Conservation (phyloP, 2,329 filamentous ascomycete genomes). For the Pseudocercospora fuligena region DNA sequence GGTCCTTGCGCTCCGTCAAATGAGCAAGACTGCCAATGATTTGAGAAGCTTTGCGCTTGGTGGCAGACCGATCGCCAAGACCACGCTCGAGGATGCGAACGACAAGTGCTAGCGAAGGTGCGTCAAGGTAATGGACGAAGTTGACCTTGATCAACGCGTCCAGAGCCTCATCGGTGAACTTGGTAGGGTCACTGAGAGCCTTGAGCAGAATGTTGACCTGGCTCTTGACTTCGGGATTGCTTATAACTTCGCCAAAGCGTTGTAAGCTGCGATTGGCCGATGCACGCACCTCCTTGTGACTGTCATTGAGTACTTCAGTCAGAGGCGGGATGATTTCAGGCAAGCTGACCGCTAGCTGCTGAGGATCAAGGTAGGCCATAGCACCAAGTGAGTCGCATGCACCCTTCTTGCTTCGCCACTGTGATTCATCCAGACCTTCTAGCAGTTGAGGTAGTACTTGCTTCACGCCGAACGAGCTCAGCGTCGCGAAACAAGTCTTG, state of each 20-base stretch:
- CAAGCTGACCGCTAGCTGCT: constrained; percentile 88
- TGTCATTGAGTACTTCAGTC: constrained; percentile 92
- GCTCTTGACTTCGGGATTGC: constrained; percentile 93
- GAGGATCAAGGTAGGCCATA: constrained; percentile 97
- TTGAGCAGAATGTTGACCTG: constrained; percentile 91
- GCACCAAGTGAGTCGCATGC: constrained; percentile 95
- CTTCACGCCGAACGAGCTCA: constrained; percentile 96
- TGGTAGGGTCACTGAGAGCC: constrained; percentile 95
- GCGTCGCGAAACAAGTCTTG: constrained; percentile 88
- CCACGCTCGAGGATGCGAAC: constrained; percentile 95
- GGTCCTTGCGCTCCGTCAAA: constrained; percentile 93
- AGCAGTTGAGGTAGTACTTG: constrained; percentile 89
- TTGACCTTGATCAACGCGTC: constrained; percentile 97
- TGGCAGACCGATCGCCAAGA: constrained; percentile 85
- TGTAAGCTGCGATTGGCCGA: constrained; percentile 96
- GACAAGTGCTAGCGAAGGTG: constrained; percentile 90
- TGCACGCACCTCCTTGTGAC: constrained; percentile 92
- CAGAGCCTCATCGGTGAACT: constrained; percentile 92
- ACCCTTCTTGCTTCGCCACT: constrained; percentile 98
- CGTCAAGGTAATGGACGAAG: constrained; percentile 97
- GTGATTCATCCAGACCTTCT: constrained; percentile 88
- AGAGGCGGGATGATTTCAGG: constrained; percentile 97
- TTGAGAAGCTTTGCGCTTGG: constrained; percentile 94
- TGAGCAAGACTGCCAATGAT: constrained; percentile 98
- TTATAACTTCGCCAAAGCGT: constrained; percentile 97